Percentiles rank a stretch among this genome's conserved stretches.
Conservation (phyloP, 768 basidiomycete species). For the Lactarius tabidus region DNA sequence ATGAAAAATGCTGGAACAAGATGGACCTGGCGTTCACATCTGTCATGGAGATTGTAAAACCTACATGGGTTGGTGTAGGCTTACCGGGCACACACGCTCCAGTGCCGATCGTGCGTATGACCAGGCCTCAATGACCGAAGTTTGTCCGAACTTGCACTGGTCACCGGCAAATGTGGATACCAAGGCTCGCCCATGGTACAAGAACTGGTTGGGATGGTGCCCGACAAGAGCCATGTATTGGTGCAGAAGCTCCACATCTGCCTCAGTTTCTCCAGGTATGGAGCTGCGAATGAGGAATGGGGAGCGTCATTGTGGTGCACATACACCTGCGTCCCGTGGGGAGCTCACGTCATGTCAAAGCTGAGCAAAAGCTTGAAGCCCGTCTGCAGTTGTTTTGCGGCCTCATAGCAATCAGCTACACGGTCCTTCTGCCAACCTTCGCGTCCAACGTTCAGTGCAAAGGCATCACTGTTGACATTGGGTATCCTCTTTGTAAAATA, state of each 20-base stretch:
- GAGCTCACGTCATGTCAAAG: constrained; percentile 37
- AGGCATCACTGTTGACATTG: constrained; percentile 8
- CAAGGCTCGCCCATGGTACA: constrained; percentile 32
- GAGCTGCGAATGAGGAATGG: constrained; percentile 32
- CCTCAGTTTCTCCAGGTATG: constrained; percentile 16
- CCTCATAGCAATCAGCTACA: constrained; percentile 39
- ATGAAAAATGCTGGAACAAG: constrained; percentile 34
- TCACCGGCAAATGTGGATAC: constrained; percentile 41
- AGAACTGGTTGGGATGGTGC: constrained; percentile 33
- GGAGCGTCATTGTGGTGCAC: not conserved
- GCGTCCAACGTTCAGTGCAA: constrained; percentile 28
- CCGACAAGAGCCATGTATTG: constrained; percentile 31
- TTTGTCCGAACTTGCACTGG: constrained; percentile 33
- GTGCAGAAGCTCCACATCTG: constrained; percentile 27
- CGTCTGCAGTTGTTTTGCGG: constrained; percentile 43
- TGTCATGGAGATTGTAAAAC: not conserved
- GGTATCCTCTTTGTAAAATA: not conserved
- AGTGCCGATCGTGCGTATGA: constrained; percentile 27
- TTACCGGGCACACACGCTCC: constrained; percentile 33
- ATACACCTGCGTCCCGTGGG: not conserved
- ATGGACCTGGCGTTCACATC: constrained; percentile 28
- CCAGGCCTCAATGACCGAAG: constrained; percentile 31
- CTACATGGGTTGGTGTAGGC: not conserved
- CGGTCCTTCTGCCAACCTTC: constrained; percentile 30
- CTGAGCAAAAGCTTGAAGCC: constrained; percentile 37